Evolutionary conservation across 257 asterid genomes (phyloP).

Genomic region (Perilla frutescens): DNA sequence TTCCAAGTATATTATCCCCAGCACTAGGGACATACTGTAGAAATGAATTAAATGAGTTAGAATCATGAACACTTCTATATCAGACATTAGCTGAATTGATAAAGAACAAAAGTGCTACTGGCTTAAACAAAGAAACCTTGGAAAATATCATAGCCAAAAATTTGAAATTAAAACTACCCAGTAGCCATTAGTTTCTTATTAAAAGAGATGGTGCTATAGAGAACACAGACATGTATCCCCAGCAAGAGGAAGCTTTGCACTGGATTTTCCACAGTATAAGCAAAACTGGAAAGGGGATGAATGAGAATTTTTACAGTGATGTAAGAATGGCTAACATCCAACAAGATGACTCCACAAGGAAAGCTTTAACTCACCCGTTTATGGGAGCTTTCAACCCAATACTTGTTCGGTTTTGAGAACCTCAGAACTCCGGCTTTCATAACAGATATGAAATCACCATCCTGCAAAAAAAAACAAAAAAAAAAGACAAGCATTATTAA

Average conservation of each 20-base stretch:
- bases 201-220: too few relatives aligned
- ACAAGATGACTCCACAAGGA: not conserved
- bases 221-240: too few relatives aligned
- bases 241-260: too few relatives aligned
- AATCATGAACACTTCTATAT: constrained; percentile 1
- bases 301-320: too few relatives aligned
- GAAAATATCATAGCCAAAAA: not conserved
- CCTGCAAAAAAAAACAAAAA: constrained; percentile 51
- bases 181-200: too few relatives aligned
- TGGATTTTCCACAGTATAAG: too few relatives aligned
- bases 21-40: constrained; percentile 77
- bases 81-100: constrained; percentile 5
- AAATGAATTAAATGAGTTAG: constrained; percentile 29
- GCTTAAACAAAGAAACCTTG: not conserved
- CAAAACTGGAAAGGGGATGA: too few relatives aligned
- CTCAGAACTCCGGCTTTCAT: constrained; percentile 78
- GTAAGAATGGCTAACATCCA: too few relatives aligned
- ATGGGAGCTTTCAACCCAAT: constrained; percentile 92
- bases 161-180: constrained; percentile 1
- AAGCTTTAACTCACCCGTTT: constrained; percentile 69
- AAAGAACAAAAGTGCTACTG: not conserved
- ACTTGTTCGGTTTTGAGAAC: constrained; percentile 81
- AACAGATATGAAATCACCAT: constrained; percentile 71
- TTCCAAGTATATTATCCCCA: constrained; percentile 92
- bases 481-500: not conserved